phyloP scores from a whole-genome alignment of 768 basidiomycete species.

The Suillus fuscotomentosus region DNA sequence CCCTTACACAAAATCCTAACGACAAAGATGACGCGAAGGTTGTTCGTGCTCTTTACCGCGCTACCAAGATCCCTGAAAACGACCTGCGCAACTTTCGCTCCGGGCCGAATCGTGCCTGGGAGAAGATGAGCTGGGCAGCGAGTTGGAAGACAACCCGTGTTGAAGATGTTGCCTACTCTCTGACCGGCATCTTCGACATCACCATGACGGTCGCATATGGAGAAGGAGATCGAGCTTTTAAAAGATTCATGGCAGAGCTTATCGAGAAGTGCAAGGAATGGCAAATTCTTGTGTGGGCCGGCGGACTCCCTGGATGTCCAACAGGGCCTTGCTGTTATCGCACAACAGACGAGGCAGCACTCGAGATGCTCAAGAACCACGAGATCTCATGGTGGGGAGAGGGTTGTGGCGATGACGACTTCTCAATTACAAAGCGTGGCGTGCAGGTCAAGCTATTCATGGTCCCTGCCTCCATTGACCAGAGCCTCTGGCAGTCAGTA shows the following conservation, averaged over 20 bases:
- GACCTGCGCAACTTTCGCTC: slow-evolving; percentile 4
- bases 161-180: slow-evolving; percentile 19
- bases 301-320: not conserved
- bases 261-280: slow-evolving; percentile 10
- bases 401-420: slow-evolving; percentile 1
- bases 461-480: not conserved
- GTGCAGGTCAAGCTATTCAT: slow-evolving; percentile 5
- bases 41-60: not conserved
- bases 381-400: slow-evolving; percentile 4
- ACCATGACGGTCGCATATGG: slow-evolving; percentile 15
- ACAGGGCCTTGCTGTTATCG: not conserved
- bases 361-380: not conserved
- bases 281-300: slow-evolving; percentile 8
- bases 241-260: slow-evolving; percentile 11
- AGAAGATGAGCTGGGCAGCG: slow-evolving; percentile 15
- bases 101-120: slow-evolving; percentile 4
- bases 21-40: slow-evolving; percentile 2
- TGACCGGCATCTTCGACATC: slow-evolving; percentile 15
- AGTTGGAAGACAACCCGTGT: slow-evolving; percentile 14
- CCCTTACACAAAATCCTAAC: not conserved
- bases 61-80: slow-evolving; percentile 5
- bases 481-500: slow-evolving; percentile 2
- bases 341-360: not conserved
- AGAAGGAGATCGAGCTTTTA: slow-evolving; percentile 15
- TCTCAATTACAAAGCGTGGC: slow-evolving; percentile 7